Evolutionary conservation across 2,329 filamentous ascomycete genomes (phyloP).

Genomic region (Xylariaceae sp.): DNA sequence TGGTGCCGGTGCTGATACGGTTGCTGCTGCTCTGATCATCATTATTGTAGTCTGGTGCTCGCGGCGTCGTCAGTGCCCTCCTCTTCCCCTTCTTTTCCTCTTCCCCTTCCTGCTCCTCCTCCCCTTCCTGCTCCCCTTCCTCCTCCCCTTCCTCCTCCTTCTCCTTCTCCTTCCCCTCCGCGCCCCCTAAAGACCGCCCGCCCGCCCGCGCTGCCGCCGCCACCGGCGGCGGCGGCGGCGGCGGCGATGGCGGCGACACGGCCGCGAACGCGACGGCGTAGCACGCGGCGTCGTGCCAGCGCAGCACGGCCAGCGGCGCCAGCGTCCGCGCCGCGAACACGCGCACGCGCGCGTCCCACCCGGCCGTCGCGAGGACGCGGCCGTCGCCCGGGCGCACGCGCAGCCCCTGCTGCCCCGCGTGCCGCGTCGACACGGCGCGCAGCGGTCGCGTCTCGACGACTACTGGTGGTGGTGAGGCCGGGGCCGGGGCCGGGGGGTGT

Average conservation of each 20-base stretch:
- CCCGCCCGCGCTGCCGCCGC: too few relatives aligned
- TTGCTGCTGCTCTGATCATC: too few relatives aligned
- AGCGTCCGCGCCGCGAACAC: conserved; percentile 76
- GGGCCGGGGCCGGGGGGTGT: conserved; percentile 7
- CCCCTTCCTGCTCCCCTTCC: conserved; percentile 5
- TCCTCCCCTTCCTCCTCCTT: conserved; percentile 2
- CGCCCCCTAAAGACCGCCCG: too few relatives aligned
- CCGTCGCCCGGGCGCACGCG: conserved; percentile 71
- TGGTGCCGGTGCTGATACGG: too few relatives aligned
- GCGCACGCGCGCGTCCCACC: conserved; percentile 78
- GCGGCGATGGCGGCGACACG: too few relatives aligned
- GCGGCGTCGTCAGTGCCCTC: conserved; percentile 17
- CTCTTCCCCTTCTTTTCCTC: conserved; percentile 3
- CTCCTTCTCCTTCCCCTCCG: conserved; percentile 4
- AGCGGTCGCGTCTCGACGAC: conserved; percentile 37
- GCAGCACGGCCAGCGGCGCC: conserved; percentile 82
- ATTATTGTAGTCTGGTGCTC: too few relatives aligned
- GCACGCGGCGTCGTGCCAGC: conserved; percentile 87
- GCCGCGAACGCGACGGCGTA: conserved; percentile 70
- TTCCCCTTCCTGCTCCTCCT: background rate
- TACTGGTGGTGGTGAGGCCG: too few relatives aligned
- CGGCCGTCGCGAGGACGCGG: conserved; percentile 78
- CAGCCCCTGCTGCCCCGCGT: conserved; percentile 82
- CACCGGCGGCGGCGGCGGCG: too few relatives aligned
- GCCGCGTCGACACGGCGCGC: conserved; percentile 67